A percentile compares a stretch with the other conserved stretches of the same genome.
Conservation (phyloP, 78 protist genomes). For the Dictyostelium purpureum region DNA sequence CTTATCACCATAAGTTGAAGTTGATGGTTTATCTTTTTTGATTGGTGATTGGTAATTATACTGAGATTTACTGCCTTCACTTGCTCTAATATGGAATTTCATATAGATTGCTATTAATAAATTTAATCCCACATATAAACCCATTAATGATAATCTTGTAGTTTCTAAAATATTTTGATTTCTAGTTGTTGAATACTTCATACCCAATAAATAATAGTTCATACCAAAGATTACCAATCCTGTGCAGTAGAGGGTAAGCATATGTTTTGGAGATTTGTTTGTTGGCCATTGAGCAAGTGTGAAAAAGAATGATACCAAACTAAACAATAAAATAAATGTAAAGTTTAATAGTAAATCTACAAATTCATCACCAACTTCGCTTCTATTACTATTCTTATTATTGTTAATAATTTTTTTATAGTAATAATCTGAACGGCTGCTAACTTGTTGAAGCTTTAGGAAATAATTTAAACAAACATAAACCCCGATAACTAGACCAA, state of each 20-base stretch:
- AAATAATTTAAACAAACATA: constrained; percentile 20
- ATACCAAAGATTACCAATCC: neutral
- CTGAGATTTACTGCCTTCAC: neutral
- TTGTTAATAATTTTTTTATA: neutral
- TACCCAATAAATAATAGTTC: neutral
- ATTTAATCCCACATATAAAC: neutral
- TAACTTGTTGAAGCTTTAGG: neutral
- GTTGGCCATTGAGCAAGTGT: constrained; percentile 32
- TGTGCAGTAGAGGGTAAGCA: neutral
- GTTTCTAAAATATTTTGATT: neutral
- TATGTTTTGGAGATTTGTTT: neutral
- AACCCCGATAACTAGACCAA: constrained; percentile 27
- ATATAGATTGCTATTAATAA: constrained; percentile 11
- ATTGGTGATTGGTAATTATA: constrained; percentile 17
- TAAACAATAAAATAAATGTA: neutral
- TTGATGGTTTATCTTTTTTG: neutral
- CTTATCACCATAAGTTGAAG: neutral
- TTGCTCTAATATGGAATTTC: neutral
- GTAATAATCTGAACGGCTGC: neutral
- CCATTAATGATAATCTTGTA: neutral
- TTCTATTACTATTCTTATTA: neutral
- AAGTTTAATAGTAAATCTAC: neutral
- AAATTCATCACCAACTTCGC: neutral
- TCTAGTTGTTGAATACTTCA: neutral
- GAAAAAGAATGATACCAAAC: neutral